phyloP scores from a whole-genome alignment of 78 protist species.

The Goniomonas avonlea region DNA sequence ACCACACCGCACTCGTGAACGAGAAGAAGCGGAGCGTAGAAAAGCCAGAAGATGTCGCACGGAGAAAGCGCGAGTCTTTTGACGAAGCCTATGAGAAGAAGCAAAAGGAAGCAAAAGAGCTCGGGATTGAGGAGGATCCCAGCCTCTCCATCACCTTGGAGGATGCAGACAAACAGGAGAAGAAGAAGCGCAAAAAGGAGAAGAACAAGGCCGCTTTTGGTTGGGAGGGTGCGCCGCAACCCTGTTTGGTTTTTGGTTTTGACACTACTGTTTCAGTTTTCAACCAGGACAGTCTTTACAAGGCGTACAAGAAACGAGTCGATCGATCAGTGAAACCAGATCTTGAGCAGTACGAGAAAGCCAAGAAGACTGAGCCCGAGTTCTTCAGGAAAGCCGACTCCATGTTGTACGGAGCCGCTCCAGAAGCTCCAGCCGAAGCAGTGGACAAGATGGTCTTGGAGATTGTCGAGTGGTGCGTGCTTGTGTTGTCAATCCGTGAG shows the following conservation, averaged over 20 bases:
- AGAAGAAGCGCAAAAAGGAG: slow-evolving; percentile 1
- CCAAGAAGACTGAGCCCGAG: background rate
- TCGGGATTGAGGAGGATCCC: background rate
- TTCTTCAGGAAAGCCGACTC: background rate
- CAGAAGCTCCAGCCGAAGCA: background rate
- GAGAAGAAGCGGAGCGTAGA: slow-evolving; percentile 15
- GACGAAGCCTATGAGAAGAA: background rate
- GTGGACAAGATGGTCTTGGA: background rate
- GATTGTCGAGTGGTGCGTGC: background rate
- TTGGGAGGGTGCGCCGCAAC: slow-evolving; percentile 6
- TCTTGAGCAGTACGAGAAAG: background rate
- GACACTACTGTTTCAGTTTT: background rate
- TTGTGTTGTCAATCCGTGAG: background rate
- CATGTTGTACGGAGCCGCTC: slow-evolving; percentile 1
- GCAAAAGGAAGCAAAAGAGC: background rate
- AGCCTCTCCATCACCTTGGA: background rate
- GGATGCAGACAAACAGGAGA: background rate
- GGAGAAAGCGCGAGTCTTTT: background rate
- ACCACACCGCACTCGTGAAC: slow-evolving; percentile 18
- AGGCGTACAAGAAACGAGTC: slow-evolving; percentile 6
- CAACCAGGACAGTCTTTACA: slow-evolving; percentile 6
- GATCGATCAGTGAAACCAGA: background rate
- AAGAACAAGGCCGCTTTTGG: slow-evolving; percentile 14
- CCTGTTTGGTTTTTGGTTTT: background rate
- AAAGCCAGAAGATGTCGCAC: background rate